Base-by-base conservation (phyloP, 768 basidiomycete genomes). In the Naganishia onofrii region DNA sequence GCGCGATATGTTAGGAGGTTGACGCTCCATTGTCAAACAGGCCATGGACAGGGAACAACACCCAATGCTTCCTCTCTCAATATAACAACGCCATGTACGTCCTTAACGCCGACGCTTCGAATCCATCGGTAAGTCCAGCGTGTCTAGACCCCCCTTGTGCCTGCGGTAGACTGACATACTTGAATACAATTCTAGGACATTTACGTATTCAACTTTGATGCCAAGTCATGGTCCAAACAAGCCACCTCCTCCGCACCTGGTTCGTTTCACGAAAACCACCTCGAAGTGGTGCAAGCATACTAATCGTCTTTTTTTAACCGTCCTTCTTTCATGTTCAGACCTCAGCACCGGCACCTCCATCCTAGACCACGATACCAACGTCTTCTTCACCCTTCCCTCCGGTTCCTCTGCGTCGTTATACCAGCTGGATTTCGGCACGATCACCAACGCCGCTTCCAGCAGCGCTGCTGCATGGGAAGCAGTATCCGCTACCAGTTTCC, bases 311-410 rank as follows among this genome's bases (percentile, higher is more conserved):
- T n/a, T n/a, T n/a, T n/a, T n/a, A n/a, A n/a, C n/a, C n/a, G n/a
- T n/a, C 23, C 21, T 28, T 38, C 23, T 44, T 60, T 36, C 56
- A 12, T 55, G 12, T 19, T 46, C 75, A 36, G 87, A 93, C 78
- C 85, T 87, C 4, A 79, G 84, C 1, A 85, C 86, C 23, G 89
- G 88, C 75, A 84, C 83, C 31, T 86, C 90, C 31, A 88, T 95
- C 71, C 85, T 97, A 38, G 93, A 97, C 82, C 93, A 95, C 73
- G 93, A 97, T 80, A 97, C 93, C 60, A 93, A 95, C 72, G 87
- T 89, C 70, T 89, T 96, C 82, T 93, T 89, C 90, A 79, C 73
- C 84, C 60, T 77, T 19, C 71, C 75, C 44, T 28, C 32, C 23
- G 56, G 70, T 55, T 68, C 66, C 48, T 70, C 70, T 28, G 71